Evolutionary conservation across 352 stramenopile genomes (phyloP).

Genomic region (Phytophthora syringae): DNA sequence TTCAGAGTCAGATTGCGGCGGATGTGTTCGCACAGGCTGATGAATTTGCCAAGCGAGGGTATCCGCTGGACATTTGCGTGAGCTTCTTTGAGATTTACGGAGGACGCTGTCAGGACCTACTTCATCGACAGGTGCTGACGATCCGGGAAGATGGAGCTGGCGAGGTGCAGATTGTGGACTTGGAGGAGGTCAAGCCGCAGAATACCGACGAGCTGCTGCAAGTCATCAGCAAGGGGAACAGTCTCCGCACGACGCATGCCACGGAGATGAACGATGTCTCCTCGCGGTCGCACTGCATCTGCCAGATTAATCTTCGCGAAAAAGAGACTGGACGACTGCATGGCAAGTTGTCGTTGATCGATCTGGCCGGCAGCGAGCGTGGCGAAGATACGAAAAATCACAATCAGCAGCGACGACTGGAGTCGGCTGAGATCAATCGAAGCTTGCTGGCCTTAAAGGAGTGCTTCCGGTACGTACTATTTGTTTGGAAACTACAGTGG

Average conservation of each 20-base stretch:
- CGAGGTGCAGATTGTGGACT: constrained; percentile 95
- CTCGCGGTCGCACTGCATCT: constrained; percentile 96
- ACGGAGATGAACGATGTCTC: constrained; percentile 97
- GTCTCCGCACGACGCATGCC: constrained; percentile 94
- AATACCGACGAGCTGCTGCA: constrained; percentile 92
- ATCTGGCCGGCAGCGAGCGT: constrained; percentile 96
- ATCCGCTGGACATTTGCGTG: constrained; percentile 88
- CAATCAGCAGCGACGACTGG: constrained; percentile 93
- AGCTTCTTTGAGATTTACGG: constrained; percentile 99
- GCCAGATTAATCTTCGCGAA: constrained; percentile 90
- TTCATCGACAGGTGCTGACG: constrained; percentile 90
- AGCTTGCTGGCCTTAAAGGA: constrained; percentile 97
- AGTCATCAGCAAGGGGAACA: constrained; percentile 93
- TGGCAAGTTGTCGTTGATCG: constrained; percentile 96
- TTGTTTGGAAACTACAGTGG: no score
- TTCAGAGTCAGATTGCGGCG: constrained; percentile 77
- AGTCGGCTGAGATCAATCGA: constrained; percentile 98
- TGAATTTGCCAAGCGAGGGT: constrained; percentile 53
- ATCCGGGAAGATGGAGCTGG: constrained; percentile 95
- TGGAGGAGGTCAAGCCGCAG: constrained; percentile 92
- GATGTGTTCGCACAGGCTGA: constrained; percentile 80
- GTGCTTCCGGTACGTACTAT: constrained; percentile 86
- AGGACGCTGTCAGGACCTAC: constrained; percentile 94
- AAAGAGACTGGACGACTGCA: constrained; percentile 52
- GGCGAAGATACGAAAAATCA: constrained; percentile 95